phyloP scores from a whole-genome alignment of 2,329 filamentous ascomycete species.

The Xylaria sp. region DNA sequence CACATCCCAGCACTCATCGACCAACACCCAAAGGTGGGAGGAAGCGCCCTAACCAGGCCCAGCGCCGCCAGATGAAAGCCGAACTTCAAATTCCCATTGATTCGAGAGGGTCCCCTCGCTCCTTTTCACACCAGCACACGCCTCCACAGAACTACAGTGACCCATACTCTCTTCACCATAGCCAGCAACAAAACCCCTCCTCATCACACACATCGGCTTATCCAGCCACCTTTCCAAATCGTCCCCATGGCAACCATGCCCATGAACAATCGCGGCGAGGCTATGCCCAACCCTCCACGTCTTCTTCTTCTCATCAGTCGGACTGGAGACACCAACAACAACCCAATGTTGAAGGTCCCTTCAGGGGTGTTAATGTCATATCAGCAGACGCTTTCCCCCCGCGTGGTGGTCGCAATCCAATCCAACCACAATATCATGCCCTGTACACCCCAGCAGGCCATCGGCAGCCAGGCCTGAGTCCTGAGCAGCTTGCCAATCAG shows the following conservation, averaged over 20 bases:
- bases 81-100: constrained; percentile 68
- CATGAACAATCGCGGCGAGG: constrained; percentile 35
- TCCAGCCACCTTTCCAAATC: constrained; percentile 36
- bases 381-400: constrained; percentile 42
- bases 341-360: constrained; percentile 26
- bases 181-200: constrained; percentile 24
- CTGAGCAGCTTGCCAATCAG: constrained; percentile 62
- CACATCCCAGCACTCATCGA: constrained; percentile 22
- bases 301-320: constrained; percentile 34
- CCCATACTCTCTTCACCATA: constrained; percentile 38
- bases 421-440: constrained; percentile 37
- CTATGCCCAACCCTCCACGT: constrained; percentile 31
- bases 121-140: constrained; percentile 38
- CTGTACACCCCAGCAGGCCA: constrained; percentile 48
- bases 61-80: constrained; percentile 70
- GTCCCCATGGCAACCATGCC: constrained; percentile 16
- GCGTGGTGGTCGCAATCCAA: constrained; percentile 36
- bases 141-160: constrained; percentile 47
- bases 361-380: constrained; percentile 40
- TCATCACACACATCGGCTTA: constrained; percentile 49
- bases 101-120: constrained; percentile 46
- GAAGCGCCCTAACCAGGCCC: constrained; percentile 70
- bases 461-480: constrained; percentile 46
- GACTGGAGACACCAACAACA: constrained; percentile 42
- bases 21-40: constrained; percentile 46